These are phyloP conservation scores for Solanum gracilifrons DNA, from an alignment of 257 asterid genomes.

Conservation along the genomic window DNA sequence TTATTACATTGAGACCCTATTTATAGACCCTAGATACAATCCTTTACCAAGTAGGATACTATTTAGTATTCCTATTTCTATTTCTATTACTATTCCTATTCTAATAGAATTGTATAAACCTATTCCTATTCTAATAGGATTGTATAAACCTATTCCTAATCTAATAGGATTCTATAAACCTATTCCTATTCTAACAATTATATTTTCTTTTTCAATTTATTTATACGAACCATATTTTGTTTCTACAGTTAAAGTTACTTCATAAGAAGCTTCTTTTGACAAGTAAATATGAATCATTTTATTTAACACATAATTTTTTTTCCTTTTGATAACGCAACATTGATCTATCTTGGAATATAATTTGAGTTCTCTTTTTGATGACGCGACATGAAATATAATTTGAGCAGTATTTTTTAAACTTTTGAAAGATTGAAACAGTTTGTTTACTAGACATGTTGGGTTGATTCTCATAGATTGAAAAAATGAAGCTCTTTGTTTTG, in stretches of 20 bases:
- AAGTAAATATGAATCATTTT: not conserved
- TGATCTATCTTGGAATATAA: not conserved
- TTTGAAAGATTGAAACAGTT: not conserved
- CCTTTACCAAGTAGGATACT: no score
- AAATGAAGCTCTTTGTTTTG: not conserved
- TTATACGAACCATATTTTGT: not conserved
- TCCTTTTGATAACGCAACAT: not conserved
- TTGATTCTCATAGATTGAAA: not conserved
- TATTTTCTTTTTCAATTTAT: not conserved
- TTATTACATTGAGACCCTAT: no score
- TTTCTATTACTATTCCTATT: no score
- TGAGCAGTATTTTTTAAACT: not conserved
- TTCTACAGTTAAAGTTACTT: not conserved
- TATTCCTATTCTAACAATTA: not conserved
- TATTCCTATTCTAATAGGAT: no score
- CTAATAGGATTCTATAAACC: no score
- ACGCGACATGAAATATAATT: not conserved
- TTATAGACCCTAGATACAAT: no score
- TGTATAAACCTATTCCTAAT: no score
- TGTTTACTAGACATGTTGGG: not conserved
- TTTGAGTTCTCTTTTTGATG: not conserved
- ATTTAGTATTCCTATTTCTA: no score
- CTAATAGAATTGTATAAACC: no score
- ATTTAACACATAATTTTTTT: not conserved
- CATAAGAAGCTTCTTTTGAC: not conserved